phyloP scores from a whole-genome alignment of 2,329 filamentous ascomycete genomes.

The Pseudogymnoascus sp. region DNA sequence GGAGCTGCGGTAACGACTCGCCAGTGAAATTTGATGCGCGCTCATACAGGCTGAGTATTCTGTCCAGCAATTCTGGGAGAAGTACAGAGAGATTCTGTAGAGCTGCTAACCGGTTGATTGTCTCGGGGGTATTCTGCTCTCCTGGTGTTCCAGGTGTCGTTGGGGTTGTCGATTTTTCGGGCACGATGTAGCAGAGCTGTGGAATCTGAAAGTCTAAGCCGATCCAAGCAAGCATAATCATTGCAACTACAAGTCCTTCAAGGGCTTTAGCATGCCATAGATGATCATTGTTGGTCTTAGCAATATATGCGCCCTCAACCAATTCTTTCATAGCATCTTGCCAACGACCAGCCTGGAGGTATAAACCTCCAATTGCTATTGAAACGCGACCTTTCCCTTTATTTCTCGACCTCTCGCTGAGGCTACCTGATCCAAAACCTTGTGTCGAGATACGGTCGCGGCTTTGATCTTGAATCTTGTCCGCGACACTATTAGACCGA shows the following conservation, averaged over 20 bases:
- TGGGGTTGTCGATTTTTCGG: conserved; percentile 26
- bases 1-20: conserved; percentile 63
- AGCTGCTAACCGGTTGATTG: conserved; percentile 26
- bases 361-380: conserved; percentile 76
- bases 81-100: conserved; percentile 49
- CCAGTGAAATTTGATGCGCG: conserved; percentile 54
- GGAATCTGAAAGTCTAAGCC: conserved; percentile 77
- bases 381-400: conserved; percentile 74
- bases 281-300: conserved; percentile 77
- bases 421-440: conserved; percentile 64
- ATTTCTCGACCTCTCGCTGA: conserved; percentile 69
- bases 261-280: conserved; percentile 96
- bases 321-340: conserved; percentile 79
- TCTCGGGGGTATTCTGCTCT: conserved; percentile 26
- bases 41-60: conserved; percentile 67
- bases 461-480: conserved; percentile 21
- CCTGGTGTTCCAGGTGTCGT: conserved; percentile 16
- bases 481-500: conserved; percentile 3
- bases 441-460: conserved; percentile 54
- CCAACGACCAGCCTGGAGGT: conserved; percentile 86
- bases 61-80: conserved; percentile 67
- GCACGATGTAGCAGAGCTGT: conserved; percentile 38
- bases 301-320: conserved; percentile 68
- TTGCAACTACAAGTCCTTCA: conserved; percentile 75
- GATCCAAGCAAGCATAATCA: conserved; percentile 78